Evolutionary conservation across 129 eudicot genomes (phyloP), one percentile per base, ranked within the genome.

Genomic region (Helichrysum umbraculigerum): DNA sequence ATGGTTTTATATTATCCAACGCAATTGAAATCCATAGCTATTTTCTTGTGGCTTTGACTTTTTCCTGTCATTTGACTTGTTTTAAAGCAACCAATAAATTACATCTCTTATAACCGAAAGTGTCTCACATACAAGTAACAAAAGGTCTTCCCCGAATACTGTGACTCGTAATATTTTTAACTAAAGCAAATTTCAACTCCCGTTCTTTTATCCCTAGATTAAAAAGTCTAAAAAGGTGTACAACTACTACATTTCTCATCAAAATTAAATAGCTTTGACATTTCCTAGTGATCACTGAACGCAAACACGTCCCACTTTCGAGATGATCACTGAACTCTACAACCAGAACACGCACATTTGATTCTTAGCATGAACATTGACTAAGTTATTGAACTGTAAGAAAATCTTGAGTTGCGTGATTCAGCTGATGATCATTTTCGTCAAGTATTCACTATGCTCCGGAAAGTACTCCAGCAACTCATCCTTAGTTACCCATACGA

Each of bases 401-500:
- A 57, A 42, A 67, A 56, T 29, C 75, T 56, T 59, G 75, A 22
- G n/a, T 42, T 34, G 29, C 62, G 16, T 2, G 79, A 19, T 67
- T 88, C 76, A 90, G 80, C 88, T 85, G 85, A 94, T 87, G 80
- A 94, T 91, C 96, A 94, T 91, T 83, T 83, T 90, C 71, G 84
- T 85, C 69, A 91, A 81, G 81, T 77, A 89, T 66, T 87, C 92
- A 34, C 86, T 87, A 54, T 94, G 92, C 85, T 94, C 89, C 3
- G 99, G 99, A 28, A 94, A 91, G 74, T 84, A 84, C 75, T 94
- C 96, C 84, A 91, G 37, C 72, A 94, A 52, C 77, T 94, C 99
- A 25, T 84, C 93, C 86, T 94, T 91, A 2, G 94, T 94, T 74
- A 89, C 97, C 99, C 99, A 94, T 20, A 84, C 85, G 51, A 82